Percentiles rank a stretch among this genome's conserved stretches.
Conservation (phyloP, 2,329 filamentous ascomycete species). For the Nigrograna mackinnonii region DNA sequence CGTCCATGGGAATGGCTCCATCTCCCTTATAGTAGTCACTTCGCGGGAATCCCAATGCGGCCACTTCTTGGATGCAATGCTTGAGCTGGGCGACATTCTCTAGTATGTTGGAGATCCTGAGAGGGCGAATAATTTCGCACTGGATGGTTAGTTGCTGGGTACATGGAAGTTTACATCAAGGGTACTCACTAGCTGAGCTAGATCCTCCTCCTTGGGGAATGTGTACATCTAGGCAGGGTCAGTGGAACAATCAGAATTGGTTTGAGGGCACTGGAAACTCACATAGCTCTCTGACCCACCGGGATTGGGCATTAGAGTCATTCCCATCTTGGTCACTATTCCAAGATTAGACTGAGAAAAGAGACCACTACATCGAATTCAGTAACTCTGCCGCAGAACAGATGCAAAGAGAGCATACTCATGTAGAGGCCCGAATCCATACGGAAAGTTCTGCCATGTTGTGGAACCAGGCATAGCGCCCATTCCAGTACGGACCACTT, state of each 20-base stretch:
- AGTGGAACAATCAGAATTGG: too few species aligned
- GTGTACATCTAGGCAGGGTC: constrained; percentile 32
- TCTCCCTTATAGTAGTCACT: too few species aligned
- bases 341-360: constrained; percentile 41
- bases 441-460: constrained; percentile 36
- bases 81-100: too few species aligned
- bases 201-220: constrained; percentile 53
- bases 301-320: constrained; percentile 33
- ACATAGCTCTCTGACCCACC: constrained; percentile 21
- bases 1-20: too few species aligned
- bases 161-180: too few species aligned
- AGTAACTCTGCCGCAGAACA: not conserved
- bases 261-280: not conserved
- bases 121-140: too few species aligned
- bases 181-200: constrained; percentile 50
- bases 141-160: too few species aligned
- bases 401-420: constrained; percentile 17
- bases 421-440: constrained; percentile 40
- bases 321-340: constrained; percentile 55
- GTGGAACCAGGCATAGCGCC: constrained; percentile 20
- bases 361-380: constrained; percentile 20
- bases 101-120: too few species aligned
- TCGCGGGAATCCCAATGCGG: too few species aligned
- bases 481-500: constrained; percentile 40
- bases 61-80: too few species aligned